Evolutionary conservation across 805 yeast genomes (phyloP), one percentile per base, ranked within the genome.

Genomic region (Metschnikowia anglica): DNA sequence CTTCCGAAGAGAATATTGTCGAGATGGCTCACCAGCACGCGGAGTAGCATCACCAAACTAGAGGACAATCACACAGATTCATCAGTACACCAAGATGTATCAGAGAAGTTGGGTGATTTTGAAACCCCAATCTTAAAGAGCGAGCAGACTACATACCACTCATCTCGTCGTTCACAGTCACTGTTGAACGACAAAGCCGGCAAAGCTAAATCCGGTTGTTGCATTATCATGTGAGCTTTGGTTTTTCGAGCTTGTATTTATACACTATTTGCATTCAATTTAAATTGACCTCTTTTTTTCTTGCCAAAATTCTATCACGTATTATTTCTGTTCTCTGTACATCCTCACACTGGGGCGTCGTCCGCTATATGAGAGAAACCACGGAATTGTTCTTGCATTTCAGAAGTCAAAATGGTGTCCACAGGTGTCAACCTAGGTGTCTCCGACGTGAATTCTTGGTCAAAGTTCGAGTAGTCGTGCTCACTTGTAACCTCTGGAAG

Each of bases 391-490:
- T 93, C 97, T 73, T 93, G 99, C 80, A 85, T 84, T 20, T 83
- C 79, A 2, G 93, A 80, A 11, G 93, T 84, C 57, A 93, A 73
- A 5, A 86, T 82, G 23, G 96, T 84, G 47, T 88, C 91, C 37
- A 93, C 90, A 2, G 99, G 99, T 1, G 99, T 93, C 64, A 91
- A 74, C 38, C 95, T 83, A 26, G 98, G 97, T 26, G 93, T 85
- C 58, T 93, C 97, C 0, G 89, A 80, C 0, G 99, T 93, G 61
- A 93, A 93, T 62, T 89, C 97, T 56, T 83, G 85, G 66, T 93
- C 99, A 60, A 93, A 93, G 69, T 88, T 88, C 2, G 93, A 79
- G 34, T 90, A 89, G 64, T 90, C 98, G 44, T 90, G 89, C 38
- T 91, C 95, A 37, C 88, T 82, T 41, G 80, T 80, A 39, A 93